A percentile compares a stretch with the other conserved stretches of the same genome.
Evolutionary conservation across 257 asterid species (phyloP).

Genomic region (Ocimum tenuiflorum): DNA sequence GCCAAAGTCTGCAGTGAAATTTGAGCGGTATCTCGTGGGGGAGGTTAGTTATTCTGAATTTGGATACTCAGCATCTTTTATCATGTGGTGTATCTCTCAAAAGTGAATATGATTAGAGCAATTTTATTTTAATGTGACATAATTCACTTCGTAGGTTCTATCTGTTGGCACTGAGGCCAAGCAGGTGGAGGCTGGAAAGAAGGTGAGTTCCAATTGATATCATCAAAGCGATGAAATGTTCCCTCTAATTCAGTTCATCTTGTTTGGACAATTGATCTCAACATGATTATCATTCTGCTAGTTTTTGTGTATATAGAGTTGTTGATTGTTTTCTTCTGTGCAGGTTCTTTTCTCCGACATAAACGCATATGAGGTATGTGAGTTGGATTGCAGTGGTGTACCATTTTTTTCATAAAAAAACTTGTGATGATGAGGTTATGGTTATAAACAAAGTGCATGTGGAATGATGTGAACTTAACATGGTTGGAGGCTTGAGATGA

Average conservation of each 20-base stretch:
- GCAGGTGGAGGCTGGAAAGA: constrained; percentile 59
- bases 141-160: constrained; percentile 40
- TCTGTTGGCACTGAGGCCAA: constrained; percentile 63
- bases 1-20: constrained; percentile 84
- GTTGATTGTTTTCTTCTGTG: constrained; percentile 14
- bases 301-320: neutral
- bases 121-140: neutral
- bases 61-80: neutral
- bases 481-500: neutral
- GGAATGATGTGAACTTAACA: neutral
- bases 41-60: constrained; percentile 43
- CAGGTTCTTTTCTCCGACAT: constrained; percentile 92
- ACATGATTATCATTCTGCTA: neutral
- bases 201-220: constrained; percentile 39
- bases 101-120: neutral
- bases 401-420: neutral
- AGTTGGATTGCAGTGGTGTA: neutral
- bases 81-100: neutral
- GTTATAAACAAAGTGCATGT: neutral
- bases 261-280: neutral
- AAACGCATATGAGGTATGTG: constrained; percentile 72
- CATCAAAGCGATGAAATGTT: too few species aligned
- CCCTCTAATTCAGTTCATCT: neutral
- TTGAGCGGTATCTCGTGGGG: constrained; percentile 78
- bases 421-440: neutral